A percentile compares a stretch with the other conserved stretches of the same genome.
Evolutionary conservation across 768 basidiomycete species (phyloP).

Genomic region (Tulasnella sp.): DNA sequence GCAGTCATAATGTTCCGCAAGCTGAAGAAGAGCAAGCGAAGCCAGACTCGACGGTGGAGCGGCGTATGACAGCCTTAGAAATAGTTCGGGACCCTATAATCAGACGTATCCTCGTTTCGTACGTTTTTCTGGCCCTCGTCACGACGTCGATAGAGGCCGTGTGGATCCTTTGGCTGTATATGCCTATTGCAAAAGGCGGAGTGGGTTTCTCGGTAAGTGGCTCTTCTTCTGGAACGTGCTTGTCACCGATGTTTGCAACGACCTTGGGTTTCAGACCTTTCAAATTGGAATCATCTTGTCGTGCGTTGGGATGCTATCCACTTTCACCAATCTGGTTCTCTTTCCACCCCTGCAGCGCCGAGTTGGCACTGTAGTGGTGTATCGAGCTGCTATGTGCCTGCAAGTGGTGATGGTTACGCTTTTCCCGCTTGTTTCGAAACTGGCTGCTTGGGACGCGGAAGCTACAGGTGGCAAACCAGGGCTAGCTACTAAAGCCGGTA

Average conservation of each 20-base stretch:
- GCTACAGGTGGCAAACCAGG: background rate
- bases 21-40: too few species aligned
- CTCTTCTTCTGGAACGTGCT: background rate
- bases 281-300: constrained; percentile 20
- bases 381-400: constrained; percentile 11
- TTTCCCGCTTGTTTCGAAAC: constrained; percentile 14
- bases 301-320: constrained; percentile 18
- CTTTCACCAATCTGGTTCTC: constrained; percentile 19
- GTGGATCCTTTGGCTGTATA: constrained; percentile 23
- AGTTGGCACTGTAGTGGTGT: constrained; percentile 16
- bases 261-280: constrained; percentile 5
- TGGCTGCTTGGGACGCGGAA: background rate
- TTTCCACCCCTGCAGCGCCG: constrained; percentile 19
- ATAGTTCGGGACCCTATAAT: constrained; percentile 20
- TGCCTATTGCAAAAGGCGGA: constrained; percentile 19
- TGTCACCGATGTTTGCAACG: background rate
- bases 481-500: background rate
- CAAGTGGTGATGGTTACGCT: constrained; percentile 15
- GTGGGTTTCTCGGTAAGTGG: constrained; percentile 20
- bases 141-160: constrained; percentile 20
- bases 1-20: too few species aligned
- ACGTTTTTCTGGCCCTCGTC: constrained; percentile 20
- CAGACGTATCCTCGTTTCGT: constrained; percentile 16
- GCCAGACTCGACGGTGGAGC: background rate
- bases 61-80: background rate